Percentiles rank a stretch among this genome's conserved stretches.
phyloP scores from a whole-genome alignment of 169 alveolate genomes.

The Plasmodium fragile region DNA sequence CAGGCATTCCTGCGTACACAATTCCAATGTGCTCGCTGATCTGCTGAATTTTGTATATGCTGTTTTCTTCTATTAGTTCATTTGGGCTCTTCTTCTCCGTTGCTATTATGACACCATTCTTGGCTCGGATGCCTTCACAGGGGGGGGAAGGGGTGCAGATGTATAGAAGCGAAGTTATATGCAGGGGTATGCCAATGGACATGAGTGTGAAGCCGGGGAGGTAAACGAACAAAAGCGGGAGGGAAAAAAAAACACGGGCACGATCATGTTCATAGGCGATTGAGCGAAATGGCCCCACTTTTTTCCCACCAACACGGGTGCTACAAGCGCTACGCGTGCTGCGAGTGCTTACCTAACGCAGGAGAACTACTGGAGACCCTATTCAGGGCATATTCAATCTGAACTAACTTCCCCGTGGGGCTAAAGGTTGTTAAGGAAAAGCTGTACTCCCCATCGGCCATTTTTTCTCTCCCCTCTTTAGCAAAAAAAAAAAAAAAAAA shows the following conservation, averaged over 20 bases:
- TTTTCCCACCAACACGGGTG: no score
- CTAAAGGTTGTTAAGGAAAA: constrained; percentile 96
- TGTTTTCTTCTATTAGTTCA: constrained; percentile 94
- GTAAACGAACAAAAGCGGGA: neutral
- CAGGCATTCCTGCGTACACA: constrained; percentile 98
- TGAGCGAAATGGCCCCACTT: neutral
- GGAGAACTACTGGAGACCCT: constrained; percentile 97
- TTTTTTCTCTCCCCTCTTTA: constrained; percentile 42
- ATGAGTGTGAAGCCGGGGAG: neutral
- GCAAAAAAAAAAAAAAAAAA: neutral
- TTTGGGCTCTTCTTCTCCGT: constrained; percentile 94
- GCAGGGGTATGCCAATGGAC: neutral
- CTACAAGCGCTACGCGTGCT: no score
- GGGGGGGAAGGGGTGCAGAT: constrained; percentile 11
- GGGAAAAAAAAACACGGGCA: neutral
- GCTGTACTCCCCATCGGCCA: constrained; percentile 92
- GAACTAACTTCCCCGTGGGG: constrained; percentile 97
- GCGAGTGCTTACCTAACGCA: constrained; percentile 87
- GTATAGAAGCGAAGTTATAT: no score
- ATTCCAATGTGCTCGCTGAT: constrained; percentile 93
- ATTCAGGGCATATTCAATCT: constrained; percentile 97
- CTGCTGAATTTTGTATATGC: constrained; percentile 93
- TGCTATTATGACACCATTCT: constrained; percentile 97
- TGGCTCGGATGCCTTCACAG: constrained; percentile 94
- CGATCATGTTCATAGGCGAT: neutral